Evolutionary conservation across 1,139 yeast species (phyloP), one percentile per base, ranked within the genome.

Genomic region (Taphrina pruni): DNA sequence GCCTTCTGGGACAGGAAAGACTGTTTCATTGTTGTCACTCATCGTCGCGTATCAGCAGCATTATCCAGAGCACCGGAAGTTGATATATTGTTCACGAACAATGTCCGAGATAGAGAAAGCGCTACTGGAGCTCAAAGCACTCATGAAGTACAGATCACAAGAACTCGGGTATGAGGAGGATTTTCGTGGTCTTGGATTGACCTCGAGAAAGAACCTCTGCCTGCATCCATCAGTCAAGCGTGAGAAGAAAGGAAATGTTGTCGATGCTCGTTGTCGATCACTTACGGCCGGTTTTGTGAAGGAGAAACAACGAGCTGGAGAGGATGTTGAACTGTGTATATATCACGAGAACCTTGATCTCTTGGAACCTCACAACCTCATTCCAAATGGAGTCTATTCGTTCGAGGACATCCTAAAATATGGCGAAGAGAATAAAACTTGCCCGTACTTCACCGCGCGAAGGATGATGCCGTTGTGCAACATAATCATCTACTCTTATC

Each of bases 1-100:
- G 99, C 99, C 99, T 75, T 94, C 99, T n/a, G 99, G 99, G 1
- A 94, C 99, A 4, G 99, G 99, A 56, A 94, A 94, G 78, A 94
- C 99, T 52, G 90, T 94, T 4, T 92, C 98, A 0, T 83, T 94
- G 76, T 82, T 94, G 56, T 91, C 98, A 0, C 80, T 94, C 56
- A 91, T 98, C 0, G 91, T 94, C 65, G 97, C 99, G 9, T 95
- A 94, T 78, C 99, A 94, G 77, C 62, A 73, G 69, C 90, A 87
- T 78, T 92, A 92, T 77, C 97, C 97, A 6, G 97, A 94, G 76
- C 97, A 91, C 75, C 82, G 99, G 57, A 94, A 94, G 81, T 87
- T 94, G 74, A 90, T 94, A 6, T 94, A 94, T 79, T 94, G 99
- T 79, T 94, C 99, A 6, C 98, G 99, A 84, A 94, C 99, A 48